A percentile compares a stretch with the other conserved stretches of the same genome.
phyloP scores from a whole-genome alignment of 1,139 yeast species.

The Saccharomyces hybrid region DNA sequence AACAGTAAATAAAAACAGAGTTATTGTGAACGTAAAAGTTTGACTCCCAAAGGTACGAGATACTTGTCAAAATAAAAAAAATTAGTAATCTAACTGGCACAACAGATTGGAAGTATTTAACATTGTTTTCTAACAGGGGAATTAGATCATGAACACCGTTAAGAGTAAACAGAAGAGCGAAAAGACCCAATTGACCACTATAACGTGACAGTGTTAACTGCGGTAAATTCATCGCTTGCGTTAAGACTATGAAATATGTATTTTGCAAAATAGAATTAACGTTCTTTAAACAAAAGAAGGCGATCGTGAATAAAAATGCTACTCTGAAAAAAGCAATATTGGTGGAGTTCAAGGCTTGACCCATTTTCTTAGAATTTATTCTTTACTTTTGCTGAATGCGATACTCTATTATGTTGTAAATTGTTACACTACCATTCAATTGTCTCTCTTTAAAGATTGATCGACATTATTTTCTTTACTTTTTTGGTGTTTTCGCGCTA shows the following conservation, averaged over 20 bases:
- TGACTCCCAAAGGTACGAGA: slow-evolving; percentile 32
- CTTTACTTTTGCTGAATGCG: not conserved
- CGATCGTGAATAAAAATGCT: slow-evolving; percentile 38
- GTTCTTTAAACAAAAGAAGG: slow-evolving; percentile 39
- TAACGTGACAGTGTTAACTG: slow-evolving; percentile 36
- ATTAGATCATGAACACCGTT: slow-evolving; percentile 48
- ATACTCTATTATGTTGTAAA: not conserved
- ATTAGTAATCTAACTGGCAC: slow-evolving; percentile 59
- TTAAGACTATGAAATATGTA: slow-evolving; percentile 45
- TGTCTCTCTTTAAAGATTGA: not conserved
- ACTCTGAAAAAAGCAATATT: slow-evolving; percentile 45
- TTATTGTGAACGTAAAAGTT: slow-evolving; percentile 49
- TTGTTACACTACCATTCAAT: not conserved
- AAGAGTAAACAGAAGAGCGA: slow-evolving; percentile 40
- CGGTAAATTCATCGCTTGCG: slow-evolving; percentile 32
- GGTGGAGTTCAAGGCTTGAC: slow-evolving; percentile 54
- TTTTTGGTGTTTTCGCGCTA: not conserved
- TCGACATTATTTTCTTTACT: not conserved
- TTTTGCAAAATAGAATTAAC: slow-evolving; percentile 39
- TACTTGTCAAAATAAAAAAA: slow-evolving; percentile 46
- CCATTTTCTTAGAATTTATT: slow-evolving; percentile 17
- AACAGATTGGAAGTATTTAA: slow-evolving; percentile 51
- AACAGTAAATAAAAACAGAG: slow-evolving; percentile 53
- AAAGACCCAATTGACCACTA: slow-evolving; percentile 47
- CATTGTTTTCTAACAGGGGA: slow-evolving; percentile 51